phyloP scores from a whole-genome alignment of 78 protist genomes.

The Dictyostelium brefeldianum region DNA sequence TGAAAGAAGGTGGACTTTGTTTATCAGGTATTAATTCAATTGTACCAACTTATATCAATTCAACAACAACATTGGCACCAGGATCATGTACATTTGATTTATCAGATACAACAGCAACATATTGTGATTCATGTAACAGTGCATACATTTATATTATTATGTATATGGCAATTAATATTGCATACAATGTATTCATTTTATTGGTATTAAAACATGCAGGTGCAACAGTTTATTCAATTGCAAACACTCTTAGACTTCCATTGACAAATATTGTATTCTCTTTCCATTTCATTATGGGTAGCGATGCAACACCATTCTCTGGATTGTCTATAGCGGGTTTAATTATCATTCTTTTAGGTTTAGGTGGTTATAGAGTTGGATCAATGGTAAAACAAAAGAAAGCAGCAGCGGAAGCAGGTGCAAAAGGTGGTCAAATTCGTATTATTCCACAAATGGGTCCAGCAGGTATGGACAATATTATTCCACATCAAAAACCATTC shows the following conservation, averaged over 20 bases:
- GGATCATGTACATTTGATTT: neutral
- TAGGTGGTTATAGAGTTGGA: constrained; percentile 45
- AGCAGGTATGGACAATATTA: constrained; percentile 46
- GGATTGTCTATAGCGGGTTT: constrained; percentile 43
- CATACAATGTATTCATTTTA: constrained; percentile 58
- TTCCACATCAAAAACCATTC: constrained; percentile 26
- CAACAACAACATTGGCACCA: neutral
- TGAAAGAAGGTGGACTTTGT: constrained; percentile 39
- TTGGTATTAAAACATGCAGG: constrained; percentile 62
- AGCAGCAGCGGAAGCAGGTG: constrained; percentile 12
- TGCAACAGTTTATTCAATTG: constrained; percentile 74
- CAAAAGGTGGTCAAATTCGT: neutral
- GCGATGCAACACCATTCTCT: constrained; percentile 18
- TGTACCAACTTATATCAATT: neutral
- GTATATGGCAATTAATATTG: constrained; percentile 55
- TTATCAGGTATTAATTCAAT: constrained; percentile 5
- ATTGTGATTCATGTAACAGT: constrained; percentile 44
- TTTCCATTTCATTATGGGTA: constrained; percentile 17
- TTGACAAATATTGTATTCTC: constrained; percentile 67
- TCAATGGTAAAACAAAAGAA: constrained; percentile 55
- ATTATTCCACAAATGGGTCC: constrained; percentile 30
- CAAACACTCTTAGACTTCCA: constrained; percentile 68
- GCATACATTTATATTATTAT: constrained; percentile 43
- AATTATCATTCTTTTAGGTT: constrained; percentile 31
- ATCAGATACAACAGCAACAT: neutral